Conservation (phyloP, 495 filamentous ascomycete species). For the Collariella sp. region DNA sequence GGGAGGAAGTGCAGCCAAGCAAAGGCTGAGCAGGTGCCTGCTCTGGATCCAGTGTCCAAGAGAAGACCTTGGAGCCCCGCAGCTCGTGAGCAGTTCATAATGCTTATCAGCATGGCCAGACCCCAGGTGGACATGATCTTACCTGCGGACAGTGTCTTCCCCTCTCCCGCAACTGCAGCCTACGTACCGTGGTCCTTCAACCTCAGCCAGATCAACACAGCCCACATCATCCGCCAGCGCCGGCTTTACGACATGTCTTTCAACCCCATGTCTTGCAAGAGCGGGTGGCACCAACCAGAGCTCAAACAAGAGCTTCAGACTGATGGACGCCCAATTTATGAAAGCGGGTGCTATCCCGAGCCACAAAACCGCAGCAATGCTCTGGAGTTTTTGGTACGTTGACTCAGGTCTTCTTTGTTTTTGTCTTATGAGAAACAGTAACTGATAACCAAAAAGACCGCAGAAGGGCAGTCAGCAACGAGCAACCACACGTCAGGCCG, state of each 20-base stretch:
- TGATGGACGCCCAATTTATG: background rate
- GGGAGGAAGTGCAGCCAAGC: background rate
- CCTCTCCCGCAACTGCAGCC: background rate
- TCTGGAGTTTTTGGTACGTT: background rate
- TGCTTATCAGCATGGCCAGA: conserved; percentile 14
- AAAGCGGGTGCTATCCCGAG: background rate
- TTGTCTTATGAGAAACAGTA: background rate
- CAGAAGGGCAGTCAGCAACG: background rate
- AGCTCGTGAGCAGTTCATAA: background rate
- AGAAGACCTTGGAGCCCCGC: background rate
- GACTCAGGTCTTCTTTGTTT: conserved; percentile 3
- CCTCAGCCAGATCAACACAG: conserved; percentile 6
- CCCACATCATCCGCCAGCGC: background rate
- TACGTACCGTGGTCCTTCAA: background rate
- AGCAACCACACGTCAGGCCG: background rate
- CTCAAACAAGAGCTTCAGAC: background rate
- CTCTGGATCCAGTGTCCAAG: background rate
- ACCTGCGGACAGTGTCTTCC: conserved; percentile 1
- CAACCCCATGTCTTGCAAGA: conserved; percentile 1
- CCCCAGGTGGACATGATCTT: conserved; percentile 5
- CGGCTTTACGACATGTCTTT: conserved; percentile 9
- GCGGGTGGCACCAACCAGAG: background rate
- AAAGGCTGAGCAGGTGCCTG: background rate
- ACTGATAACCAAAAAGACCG: background rate
- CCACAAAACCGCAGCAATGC: background rate